Conservation (phyloP, 257 asterid genomes). For the Przewalskia tangutica region DNA sequence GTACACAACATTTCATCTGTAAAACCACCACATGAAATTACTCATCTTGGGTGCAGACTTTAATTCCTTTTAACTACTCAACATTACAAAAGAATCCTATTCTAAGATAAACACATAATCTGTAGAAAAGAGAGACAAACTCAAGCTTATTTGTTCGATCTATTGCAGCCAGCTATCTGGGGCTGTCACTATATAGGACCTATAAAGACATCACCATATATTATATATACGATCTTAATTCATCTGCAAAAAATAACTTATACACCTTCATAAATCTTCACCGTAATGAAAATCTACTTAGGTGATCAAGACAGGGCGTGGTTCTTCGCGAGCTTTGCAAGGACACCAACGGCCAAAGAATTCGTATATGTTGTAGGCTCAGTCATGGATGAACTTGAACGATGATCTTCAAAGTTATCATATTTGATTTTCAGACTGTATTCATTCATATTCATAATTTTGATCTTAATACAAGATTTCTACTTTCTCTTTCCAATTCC, state of each 20-base stretch:
- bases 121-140: not conserved
- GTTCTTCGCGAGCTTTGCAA: conserved; percentile 55
- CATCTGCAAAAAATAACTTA: not conserved
- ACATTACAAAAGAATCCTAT: not conserved
- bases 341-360: conserved; percentile 62
- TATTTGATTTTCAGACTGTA: too few species aligned
- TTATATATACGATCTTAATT: not conserved
- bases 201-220: not conserved
- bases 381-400: conserved; percentile 47
- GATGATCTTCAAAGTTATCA: conserved; percentile 46
- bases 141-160: not conserved
- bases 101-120: not conserved
- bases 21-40: not conserved
- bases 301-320: conserved; percentile 31
- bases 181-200: not conserved
- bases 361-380: conserved; percentile 75
- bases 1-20: not conserved
- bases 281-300: not conserved
- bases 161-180: not conserved
- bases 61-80: not conserved
- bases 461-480: too few species aligned
- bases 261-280: not conserved
- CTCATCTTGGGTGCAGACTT: not conserved
- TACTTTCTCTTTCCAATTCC: too few species aligned
- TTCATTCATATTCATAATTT: too few species aligned